phyloP scores from a whole-genome alignment of 371 early-diverging fungal genomes.

The Lichtheimia corymbifera region DNA sequence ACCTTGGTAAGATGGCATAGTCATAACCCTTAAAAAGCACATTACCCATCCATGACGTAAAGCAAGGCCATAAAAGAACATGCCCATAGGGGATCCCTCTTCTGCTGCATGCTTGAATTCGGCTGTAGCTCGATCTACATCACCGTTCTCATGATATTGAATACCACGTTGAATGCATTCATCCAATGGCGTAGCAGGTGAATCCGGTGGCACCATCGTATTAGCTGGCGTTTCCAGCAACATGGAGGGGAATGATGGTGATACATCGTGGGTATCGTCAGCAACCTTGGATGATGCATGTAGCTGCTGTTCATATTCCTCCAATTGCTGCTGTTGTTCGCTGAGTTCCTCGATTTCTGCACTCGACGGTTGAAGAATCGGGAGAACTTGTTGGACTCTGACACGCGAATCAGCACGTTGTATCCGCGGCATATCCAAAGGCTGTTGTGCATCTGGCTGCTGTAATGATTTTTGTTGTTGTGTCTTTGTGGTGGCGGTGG shows the following conservation, averaged over 20 bases:
- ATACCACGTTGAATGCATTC: constrained; percentile 18
- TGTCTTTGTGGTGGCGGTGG: background rate
- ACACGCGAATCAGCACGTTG: constrained; percentile 10
- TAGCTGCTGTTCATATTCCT: background rate
- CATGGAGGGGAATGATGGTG: background rate
- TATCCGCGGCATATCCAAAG: background rate
- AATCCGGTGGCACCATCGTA: background rate
- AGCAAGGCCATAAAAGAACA: constrained; percentile 87
- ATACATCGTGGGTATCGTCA: background rate
- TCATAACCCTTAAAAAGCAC: too few relatives aligned
- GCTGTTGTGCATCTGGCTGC: too few relatives aligned
- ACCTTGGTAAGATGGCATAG: background rate
- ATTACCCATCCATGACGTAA: constrained; percentile 89
- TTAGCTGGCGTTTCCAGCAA: background rate
- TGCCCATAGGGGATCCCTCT: constrained; percentile 70
- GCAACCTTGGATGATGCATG: background rate
- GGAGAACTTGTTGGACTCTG: background rate
- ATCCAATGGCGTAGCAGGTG: background rate
- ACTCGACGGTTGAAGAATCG: constrained; percentile 1
- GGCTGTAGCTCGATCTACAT: constrained; percentile 78
- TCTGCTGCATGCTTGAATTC: constrained; percentile 83
- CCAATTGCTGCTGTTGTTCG: background rate
- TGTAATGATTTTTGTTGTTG: background rate
- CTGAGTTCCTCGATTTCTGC: constrained; percentile 9
- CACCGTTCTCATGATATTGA: constrained; percentile 52